A percentile compares a stretch with the other conserved stretches of the same genome.
phyloP scores from a whole-genome alignment of 768 basidiomycete genomes.

The Boletus rubescentipes region DNA sequence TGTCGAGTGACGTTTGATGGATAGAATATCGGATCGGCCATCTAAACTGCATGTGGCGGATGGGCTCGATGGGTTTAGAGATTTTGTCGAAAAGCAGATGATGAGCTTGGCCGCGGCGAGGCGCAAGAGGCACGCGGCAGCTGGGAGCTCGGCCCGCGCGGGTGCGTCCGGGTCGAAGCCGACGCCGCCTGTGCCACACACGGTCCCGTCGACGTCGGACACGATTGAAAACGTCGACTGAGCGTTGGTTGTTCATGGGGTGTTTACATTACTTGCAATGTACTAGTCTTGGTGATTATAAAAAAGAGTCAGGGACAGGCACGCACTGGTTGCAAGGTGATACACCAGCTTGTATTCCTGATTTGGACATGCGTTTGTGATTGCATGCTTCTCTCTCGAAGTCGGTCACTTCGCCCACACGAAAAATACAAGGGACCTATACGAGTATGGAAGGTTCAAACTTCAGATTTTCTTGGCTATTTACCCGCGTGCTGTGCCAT shows the following conservation, averaged over 20 bases:
- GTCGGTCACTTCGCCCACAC: too few relatives aligned
- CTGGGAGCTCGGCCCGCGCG: neutral
- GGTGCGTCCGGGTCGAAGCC: neutral
- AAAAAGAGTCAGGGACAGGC: neutral
- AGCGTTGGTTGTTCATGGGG: neutral
- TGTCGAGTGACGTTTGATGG: neutral
- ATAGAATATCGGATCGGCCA: conserved; percentile 53
- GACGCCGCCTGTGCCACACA: too few relatives aligned
- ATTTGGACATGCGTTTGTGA: conserved; percentile 31
- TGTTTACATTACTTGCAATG: conserved; percentile 14
- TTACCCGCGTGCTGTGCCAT: too few relatives aligned
- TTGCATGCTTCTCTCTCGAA: too few relatives aligned
- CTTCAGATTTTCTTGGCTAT: neutral
- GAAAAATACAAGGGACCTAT: conserved; percentile 16
- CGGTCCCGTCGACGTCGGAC: conserved; percentile 15
- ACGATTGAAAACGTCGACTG: conserved; percentile 36
- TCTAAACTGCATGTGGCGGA: conserved; percentile 53
- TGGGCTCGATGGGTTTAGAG: conserved; percentile 46
- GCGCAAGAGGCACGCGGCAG: conserved; percentile 15
- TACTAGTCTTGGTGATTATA: conserved; percentile 11
- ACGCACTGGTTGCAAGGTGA: conserved; percentile 4
- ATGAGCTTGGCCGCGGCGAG: conserved; percentile 32
- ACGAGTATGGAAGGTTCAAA: neutral
- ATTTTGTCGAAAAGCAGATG: conserved; percentile 51
- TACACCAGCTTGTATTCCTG: conserved; percentile 28